A percentile compares a stretch with the other conserved stretches of the same genome.
Evolutionary conservation across 2,329 filamentous ascomycete species (phyloP).

Genomic region (Aureobasidium mangrovei): DNA sequence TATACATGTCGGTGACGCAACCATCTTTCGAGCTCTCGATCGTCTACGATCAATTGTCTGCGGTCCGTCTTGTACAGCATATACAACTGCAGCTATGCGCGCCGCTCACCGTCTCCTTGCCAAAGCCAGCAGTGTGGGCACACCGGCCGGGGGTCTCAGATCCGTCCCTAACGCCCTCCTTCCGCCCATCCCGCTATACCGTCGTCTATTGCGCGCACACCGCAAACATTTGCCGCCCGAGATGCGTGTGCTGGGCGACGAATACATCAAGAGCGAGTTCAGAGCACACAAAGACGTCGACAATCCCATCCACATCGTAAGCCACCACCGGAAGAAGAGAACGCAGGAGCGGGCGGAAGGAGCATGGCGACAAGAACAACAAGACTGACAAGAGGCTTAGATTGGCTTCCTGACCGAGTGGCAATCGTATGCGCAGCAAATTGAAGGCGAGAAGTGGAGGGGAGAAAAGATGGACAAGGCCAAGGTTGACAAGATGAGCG

Average conservation of each 20-base stretch:
- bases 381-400: constrained; percentile 36
- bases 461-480: constrained; percentile 73
- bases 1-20: background rate
- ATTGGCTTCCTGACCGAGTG: constrained; percentile 94
- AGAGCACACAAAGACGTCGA: constrained; percentile 73
- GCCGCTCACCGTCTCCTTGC: constrained; percentile 23
- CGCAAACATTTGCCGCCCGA: constrained; percentile 66
- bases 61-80: too few relatives aligned
- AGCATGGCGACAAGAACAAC: background rate
- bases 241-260: constrained; percentile 74
- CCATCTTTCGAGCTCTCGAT: background rate
- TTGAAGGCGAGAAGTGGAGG: constrained; percentile 80
- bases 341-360: background rate
- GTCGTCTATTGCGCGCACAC: constrained; percentile 77
- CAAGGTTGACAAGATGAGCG: constrained; percentile 91
- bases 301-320: constrained; percentile 83
- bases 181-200: constrained; percentile 81
- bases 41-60: background rate
- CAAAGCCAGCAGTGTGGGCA: constrained; percentile 25
- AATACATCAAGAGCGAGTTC: constrained; percentile 91
- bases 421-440: constrained; percentile 87
- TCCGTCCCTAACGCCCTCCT: constrained; percentile 59
- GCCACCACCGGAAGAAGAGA: constrained; percentile 23
- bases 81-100: constrained; percentile 18
- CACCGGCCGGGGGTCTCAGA: constrained; percentile 29